These are phyloP conservation scores for Wickerhamomyces sydowiorum DNA, from an alignment of 805 yeast genomes.

Conservation along the genomic window DNA sequence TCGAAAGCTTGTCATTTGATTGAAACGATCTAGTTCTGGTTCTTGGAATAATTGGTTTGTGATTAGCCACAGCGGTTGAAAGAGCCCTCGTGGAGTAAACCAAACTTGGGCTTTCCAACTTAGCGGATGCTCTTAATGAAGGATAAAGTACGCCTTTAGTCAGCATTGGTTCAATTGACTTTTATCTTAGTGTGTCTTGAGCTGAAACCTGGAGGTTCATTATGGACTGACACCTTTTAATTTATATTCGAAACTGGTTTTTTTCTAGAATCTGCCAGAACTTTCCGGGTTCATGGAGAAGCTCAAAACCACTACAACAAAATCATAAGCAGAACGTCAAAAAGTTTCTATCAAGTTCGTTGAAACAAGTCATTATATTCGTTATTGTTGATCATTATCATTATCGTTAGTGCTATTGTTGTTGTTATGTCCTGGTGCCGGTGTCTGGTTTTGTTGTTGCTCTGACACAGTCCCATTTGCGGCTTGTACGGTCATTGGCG, in stretches of 20 bases:
- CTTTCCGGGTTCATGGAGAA: not conserved
- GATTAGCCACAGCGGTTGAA: not conserved
- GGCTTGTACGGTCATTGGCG: not conserved
- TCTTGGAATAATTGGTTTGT: not conserved
- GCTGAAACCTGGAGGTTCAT: too few relatives aligned
- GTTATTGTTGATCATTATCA: too few relatives aligned
- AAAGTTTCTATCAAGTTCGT: too few relatives aligned
- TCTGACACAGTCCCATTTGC: not conserved
- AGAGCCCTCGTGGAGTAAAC: too few relatives aligned
- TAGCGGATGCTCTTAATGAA: too few relatives aligned
- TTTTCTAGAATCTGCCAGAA: conserved; percentile 1
- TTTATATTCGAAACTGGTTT: not conserved
- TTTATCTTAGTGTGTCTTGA: not conserved
- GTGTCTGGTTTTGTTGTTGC: not conserved
- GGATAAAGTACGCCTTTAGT: too few relatives aligned
- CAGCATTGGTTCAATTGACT: not conserved
- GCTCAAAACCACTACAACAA: not conserved
- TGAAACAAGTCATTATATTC: too few relatives aligned
- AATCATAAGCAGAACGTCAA: not conserved
- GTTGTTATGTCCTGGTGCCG: not conserved
- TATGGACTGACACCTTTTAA: not conserved
- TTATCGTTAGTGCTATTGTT: not conserved
- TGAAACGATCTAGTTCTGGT: not conserved
- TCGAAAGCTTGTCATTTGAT: not conserved
- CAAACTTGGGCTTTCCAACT: too few relatives aligned